phyloP scores from a whole-genome alignment of 306 rosid species.

The Carpinus fangiana region DNA sequence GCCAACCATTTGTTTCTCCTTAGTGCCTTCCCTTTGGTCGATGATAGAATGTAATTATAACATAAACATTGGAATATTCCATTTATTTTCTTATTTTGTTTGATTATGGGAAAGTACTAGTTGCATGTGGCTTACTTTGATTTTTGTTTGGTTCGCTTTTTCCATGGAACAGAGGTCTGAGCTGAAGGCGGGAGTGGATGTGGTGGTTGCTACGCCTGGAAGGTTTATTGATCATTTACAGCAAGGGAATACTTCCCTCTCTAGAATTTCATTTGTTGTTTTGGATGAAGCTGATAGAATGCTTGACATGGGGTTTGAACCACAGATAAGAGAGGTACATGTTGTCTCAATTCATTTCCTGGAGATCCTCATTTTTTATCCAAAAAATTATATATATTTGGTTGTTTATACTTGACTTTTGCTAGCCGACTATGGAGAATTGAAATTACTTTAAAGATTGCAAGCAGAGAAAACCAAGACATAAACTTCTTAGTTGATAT shows the following conservation, averaged over 20 bases:
- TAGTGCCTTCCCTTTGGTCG: background rate
- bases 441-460: background rate
- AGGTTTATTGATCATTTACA: constrained; percentile 88
- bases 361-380: constrained; percentile 4
- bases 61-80: background rate
- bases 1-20: background rate
- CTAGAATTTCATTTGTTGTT: constrained; percentile 81
- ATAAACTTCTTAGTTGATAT: background rate
- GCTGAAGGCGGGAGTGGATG: constrained; percentile 76
- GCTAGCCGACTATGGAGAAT: background rate
- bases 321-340: constrained; percentile 79
- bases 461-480: background rate
- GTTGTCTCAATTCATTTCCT: constrained; percentile 5
- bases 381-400: background rate
- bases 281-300: constrained; percentile 91
- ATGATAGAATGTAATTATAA: background rate
- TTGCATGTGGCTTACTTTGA: background rate
- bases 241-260: constrained; percentile 77
- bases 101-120: background rate
- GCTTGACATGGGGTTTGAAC: constrained; percentile 97
- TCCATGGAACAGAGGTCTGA: constrained; percentile 68
- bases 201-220: constrained; percentile 90
- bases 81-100: background rate
- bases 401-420: background rate
- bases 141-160: constrained; percentile 18